Evolutionary conservation across 2,329 filamentous ascomycete genomes (phyloP).

Genomic region (Domatiomyces globalis): DNA sequence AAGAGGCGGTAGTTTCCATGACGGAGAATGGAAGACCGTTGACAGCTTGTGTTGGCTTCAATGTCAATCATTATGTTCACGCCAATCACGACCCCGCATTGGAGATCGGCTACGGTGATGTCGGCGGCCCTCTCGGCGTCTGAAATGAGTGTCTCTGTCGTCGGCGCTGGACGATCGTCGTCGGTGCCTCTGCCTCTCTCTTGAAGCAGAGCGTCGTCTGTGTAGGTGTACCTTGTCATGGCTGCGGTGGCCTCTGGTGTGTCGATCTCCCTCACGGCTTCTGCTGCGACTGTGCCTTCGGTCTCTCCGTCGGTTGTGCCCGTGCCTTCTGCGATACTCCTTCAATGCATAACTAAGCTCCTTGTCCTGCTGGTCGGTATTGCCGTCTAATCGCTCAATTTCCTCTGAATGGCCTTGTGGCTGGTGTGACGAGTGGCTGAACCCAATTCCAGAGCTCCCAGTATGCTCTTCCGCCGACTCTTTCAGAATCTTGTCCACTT

Average conservation of each 20-base stretch:
- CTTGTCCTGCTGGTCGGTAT: slow-evolving; percentile 12
- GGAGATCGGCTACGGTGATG: no score
- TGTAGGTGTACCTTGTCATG: background rate
- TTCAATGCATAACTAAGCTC: slow-evolving; percentile 17
- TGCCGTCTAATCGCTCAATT: slow-evolving; percentile 20
- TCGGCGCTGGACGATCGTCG: background rate
- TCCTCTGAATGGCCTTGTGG: slow-evolving; percentile 14
- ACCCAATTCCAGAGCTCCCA: slow-evolving; percentile 22
- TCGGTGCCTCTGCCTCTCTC: background rate
- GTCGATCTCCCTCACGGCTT: slow-evolving; percentile 14
- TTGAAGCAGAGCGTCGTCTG: background rate
- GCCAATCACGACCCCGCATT: no score
- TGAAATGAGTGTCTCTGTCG: no score
- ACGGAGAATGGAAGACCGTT: no score
- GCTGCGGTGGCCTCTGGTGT: background rate
- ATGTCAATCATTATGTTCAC: no score
- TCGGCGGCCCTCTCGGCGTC: no score
- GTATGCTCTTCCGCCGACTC: slow-evolving; percentile 23
- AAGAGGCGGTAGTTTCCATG: no score
- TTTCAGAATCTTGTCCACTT: slow-evolving; percentile 41
- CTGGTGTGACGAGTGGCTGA: slow-evolving; percentile 5
- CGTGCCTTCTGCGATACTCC: slow-evolving; percentile 24
- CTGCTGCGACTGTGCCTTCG: slow-evolving; percentile 20
- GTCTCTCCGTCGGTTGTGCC: slow-evolving; percentile 14
- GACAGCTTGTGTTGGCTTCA: no score